A percentile compares a stretch with the other conserved stretches of the same genome.
Evolutionary conservation across 352 stramenopile species (phyloP).

Genomic region (Blastocystis sp.): DNA sequence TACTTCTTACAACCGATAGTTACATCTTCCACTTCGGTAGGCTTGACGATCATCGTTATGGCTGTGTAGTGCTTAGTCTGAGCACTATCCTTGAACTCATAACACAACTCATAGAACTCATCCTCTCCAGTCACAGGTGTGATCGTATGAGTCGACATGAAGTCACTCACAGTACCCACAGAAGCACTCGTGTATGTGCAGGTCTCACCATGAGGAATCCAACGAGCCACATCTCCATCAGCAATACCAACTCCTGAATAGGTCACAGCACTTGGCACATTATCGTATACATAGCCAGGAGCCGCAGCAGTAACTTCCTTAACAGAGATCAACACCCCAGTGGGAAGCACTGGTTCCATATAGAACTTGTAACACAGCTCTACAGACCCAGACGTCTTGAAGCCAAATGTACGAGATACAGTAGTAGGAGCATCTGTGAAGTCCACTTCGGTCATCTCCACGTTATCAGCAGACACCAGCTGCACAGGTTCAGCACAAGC

Average conservation of each 20-base stretch:
- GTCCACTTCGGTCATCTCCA: neutral
- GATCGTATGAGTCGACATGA: neutral
- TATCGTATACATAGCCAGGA: constrained; percentile 6
- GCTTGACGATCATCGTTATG: constrained; percentile 33
- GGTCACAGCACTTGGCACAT: neutral
- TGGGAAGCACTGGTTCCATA: neutral
- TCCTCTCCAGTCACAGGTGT: neutral
- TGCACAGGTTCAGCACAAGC: neutral
- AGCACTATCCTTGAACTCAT: neutral
- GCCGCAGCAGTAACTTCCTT: constrained; percentile 24
- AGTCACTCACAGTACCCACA: neutral
- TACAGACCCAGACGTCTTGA: neutral
- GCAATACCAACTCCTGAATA: constrained; percentile 1
- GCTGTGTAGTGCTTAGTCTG: constrained; percentile 6
- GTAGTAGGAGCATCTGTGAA: neutral
- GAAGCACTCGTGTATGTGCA: neutral
- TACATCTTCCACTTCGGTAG: neutral
- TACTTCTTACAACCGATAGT: constrained; percentile 46
- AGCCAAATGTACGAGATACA: neutral
- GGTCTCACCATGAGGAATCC: neutral
- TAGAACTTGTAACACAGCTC: constrained; percentile 58
- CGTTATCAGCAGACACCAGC: neutral
- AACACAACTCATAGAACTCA: constrained; percentile 40
- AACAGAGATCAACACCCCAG: constrained; percentile 8
- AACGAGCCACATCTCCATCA: neutral